A percentile compares a stretch with the other conserved stretches of the same genome.
phyloP scores from a whole-genome alignment of 2,329 filamentous ascomycete genomes.

The Aspergillus costaricaensis region DNA sequence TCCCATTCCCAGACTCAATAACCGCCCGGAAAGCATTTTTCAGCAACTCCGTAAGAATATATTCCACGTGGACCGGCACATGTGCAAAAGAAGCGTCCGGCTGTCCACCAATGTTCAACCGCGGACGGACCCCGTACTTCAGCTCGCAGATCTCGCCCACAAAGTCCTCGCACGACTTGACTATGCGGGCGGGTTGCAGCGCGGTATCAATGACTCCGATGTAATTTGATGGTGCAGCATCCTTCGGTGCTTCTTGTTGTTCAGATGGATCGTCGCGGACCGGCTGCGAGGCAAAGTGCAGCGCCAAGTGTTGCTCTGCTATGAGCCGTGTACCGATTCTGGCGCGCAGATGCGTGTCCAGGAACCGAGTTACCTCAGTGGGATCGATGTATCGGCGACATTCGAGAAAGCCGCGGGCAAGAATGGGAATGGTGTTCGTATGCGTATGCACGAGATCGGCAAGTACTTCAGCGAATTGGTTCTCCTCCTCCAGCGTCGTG shows the following conservation, averaged over 20 bases:
- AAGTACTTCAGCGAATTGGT: conserved; percentile 87
- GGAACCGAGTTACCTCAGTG: conserved; percentile 80
- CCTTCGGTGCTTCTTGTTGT: conserved; percentile 13
- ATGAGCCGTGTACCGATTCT: conserved; percentile 92
- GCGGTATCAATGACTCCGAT: conserved; percentile 95
- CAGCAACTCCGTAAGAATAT: conserved; percentile 92
- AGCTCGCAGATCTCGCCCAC: conserved; percentile 96
- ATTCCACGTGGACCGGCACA: conserved; percentile 93
- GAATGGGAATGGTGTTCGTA: conserved; percentile 87
- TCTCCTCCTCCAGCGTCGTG: conserved; percentile 79
- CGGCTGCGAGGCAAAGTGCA: conserved; percentile 75
- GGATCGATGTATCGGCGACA: conserved; percentile 86
- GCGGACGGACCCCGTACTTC: conserved; percentile 86
- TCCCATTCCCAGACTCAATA: conserved; percentile 76
- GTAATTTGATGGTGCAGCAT: conserved; percentile 58
- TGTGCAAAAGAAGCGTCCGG: conserved; percentile 87
- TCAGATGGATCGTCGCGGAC: conserved; percentile 57
- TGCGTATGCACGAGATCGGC: conserved; percentile 95
- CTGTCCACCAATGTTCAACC: conserved; percentile 79
- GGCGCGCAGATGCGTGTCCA: conserved; percentile 91
- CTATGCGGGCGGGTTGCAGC: conserved; percentile 75
- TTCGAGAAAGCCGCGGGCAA: conserved; percentile 90
- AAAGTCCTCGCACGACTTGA: conserved; percentile 82
- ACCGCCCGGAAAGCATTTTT: conserved; percentile 97
- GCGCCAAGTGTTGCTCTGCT: conserved; percentile 92